Evolutionary conservation across 305 asterid genomes (phyloP), one percentile per base, ranked within the genome.

Genomic region (Rubia peregrina): DNA sequence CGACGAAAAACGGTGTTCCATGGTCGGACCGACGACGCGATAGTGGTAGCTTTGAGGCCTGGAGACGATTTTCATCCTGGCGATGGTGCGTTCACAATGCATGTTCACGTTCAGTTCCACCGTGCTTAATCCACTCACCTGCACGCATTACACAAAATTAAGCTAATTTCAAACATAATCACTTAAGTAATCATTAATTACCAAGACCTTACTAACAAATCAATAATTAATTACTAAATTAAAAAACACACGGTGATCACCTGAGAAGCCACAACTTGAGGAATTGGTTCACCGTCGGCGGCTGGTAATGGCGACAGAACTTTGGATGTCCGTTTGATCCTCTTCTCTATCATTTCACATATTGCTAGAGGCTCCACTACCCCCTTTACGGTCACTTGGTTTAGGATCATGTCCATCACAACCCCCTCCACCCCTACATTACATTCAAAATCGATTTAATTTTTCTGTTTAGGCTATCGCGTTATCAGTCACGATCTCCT

Each of bases 21-120:
- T n/a, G n/a, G n/a, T n/a, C n/a, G n/a, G n/a, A n/a, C n/a, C n/a
- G n/a, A n/a, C n/a, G n/a, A n/a, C n/a, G n/a, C n/a, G n/a, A n/a
- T n/a, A n/a, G n/a, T n/a, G n/a, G n/a, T n/a, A n/a, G n/a, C n/a
- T n/a, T n/a, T n/a, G n/a, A n/a, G n/a, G n/a, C n/a, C n/a, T n/a
- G n/a, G n/a, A n/a, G n/a, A n/a, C n/a, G n/a, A n/a, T n/a, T n/a
- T n/a, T n/a, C n/a, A n/a, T n/a, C n/a, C n/a, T n/a, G n/a, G n/a
- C n/a, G n/a, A n/a, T n/a, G n/a, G n/a, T n/a, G n/a, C n/a, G n/a
- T 76, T 84, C 90, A 66, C 98, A 92, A 60, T 92, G 98, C 98
- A 92, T 90, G 84, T 89, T 89, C 33, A 90, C 96, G 19, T 81
- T 85, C 19, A 92, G 86, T 40, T 92, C 92, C 53, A 90, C 87